phyloP scores from a whole-genome alignment of 345 rosid genomes.

The Ceriops zippeliana region DNA sequence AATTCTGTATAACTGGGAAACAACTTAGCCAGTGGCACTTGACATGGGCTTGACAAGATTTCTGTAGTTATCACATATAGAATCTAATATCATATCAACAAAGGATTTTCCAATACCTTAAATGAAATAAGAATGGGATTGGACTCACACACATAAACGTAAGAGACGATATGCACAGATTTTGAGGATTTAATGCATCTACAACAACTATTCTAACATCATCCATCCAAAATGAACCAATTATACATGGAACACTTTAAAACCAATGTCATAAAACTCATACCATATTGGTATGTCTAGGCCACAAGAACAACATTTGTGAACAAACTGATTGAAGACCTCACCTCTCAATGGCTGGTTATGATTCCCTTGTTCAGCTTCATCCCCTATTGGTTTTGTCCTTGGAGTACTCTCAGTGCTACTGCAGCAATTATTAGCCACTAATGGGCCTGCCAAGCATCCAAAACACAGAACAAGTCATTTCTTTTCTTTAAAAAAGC shows the following conservation, averaged over 20 bases:
- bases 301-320: background rate
- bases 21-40: no score
- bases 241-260: background rate
- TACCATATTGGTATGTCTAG: background rate
- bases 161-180: background rate
- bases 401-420: constrained; percentile 60
- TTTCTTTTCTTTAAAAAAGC: no score
- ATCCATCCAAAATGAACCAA: background rate
- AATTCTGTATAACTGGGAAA: no score
- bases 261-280: background rate
- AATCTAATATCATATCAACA: background rate
- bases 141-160: background rate
- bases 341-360: constrained; percentile 59
- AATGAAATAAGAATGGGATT: no score
- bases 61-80: no score
- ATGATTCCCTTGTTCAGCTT: constrained; percentile 45
- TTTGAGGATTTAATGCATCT: background rate
- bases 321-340: background rate
- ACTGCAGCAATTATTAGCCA: constrained; percentile 56
- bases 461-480: no score
- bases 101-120: no score
- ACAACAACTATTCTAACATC: background rate
- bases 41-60: no score
- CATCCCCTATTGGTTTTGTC: constrained; percentile 35
- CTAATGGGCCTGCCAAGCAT: constrained; percentile 31